Evolutionary conservation across 352 stramenopile species (phyloP).

Genomic region (Phytopythium montanum): DNA sequence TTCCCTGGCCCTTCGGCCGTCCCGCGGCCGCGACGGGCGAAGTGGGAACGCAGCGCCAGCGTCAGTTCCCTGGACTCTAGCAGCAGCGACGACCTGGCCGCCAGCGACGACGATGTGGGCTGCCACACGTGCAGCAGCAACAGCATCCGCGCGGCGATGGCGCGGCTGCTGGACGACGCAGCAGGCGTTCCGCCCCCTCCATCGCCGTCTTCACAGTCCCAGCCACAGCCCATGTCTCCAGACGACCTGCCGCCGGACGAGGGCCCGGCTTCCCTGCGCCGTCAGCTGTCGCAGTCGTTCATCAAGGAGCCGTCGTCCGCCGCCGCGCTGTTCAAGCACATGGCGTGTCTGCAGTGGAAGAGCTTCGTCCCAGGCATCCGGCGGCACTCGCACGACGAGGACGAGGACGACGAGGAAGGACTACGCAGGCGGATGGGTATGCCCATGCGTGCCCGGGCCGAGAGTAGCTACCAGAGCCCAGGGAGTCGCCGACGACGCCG

Average conservation of each 20-base stretch:
- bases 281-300: conserved; percentile 10
- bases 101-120: conserved; percentile 7
- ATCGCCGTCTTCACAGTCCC: background rate
- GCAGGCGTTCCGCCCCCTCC: background rate
- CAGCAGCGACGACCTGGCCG: background rate
- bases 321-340: conserved; percentile 15
- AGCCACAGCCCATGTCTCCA: background rate
- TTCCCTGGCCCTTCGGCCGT: background rate
- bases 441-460: background rate
- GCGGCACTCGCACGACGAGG: conserved; percentile 5
- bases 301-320: conserved; percentile 12
- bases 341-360: conserved; percentile 21
- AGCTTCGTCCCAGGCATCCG: conserved; percentile 16
- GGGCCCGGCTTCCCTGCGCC: conserved; percentile 7
- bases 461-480: conserved; percentile 7
- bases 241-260: conserved; percentile 3
- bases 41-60: background rate
- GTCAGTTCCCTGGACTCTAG: background rate
- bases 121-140: conserved; percentile 10
- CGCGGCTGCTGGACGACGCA: conserved; percentile 9
- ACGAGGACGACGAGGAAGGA: conserved; percentile 3
- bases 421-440: conserved; percentile 1
- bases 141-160: conserved; percentile 7
- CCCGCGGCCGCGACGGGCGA: background rate
- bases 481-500: background rate